These are phyloP conservation scores for Mikania micrantha DNA, from an alignment of 129 eudicot species.

Conservation along the genomic window DNA sequence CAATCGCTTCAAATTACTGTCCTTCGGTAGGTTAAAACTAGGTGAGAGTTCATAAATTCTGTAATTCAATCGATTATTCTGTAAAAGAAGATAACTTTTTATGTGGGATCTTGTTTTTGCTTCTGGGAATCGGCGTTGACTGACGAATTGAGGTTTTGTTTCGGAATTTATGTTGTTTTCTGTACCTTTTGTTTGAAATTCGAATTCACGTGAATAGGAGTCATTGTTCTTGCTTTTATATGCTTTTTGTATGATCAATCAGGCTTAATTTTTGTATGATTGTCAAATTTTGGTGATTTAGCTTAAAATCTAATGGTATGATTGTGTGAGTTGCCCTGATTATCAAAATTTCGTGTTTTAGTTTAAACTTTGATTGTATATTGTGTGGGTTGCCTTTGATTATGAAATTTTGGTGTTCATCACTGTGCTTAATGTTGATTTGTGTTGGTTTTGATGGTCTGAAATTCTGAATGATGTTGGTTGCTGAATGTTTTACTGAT, in stretches of 20 bases:
- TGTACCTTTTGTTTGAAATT: neutral
- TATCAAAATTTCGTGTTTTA: neutral
- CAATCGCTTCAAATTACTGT: neutral
- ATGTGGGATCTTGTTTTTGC: constrained; percentile 19
- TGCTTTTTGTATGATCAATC: constrained; percentile 7
- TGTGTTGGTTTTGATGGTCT: neutral
- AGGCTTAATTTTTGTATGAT: neutral
- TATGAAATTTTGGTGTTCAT: neutral
- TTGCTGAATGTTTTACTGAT: neutral
- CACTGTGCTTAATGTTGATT: neutral
- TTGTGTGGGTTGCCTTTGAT: neutral
- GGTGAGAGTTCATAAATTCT: neutral
- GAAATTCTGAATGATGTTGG: too few relatives aligned
- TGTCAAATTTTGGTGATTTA: neutral
- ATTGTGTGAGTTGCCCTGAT: neutral
- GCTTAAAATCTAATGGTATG: constrained; percentile 9
- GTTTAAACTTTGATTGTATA: constrained; percentile 11
- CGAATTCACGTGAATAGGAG: neutral
- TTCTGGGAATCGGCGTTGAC: constrained; percentile 16
- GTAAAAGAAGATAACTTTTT: neutral
- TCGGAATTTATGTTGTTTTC: neutral
- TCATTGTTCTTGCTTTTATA: neutral
- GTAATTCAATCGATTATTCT: neutral
- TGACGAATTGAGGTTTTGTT: constrained; percentile 3
- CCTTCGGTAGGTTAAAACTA: neutral